Base-by-base conservation (phyloP, 371 early-diverging fungal genomes). In the Choanephora cucurbitarum region DNA sequence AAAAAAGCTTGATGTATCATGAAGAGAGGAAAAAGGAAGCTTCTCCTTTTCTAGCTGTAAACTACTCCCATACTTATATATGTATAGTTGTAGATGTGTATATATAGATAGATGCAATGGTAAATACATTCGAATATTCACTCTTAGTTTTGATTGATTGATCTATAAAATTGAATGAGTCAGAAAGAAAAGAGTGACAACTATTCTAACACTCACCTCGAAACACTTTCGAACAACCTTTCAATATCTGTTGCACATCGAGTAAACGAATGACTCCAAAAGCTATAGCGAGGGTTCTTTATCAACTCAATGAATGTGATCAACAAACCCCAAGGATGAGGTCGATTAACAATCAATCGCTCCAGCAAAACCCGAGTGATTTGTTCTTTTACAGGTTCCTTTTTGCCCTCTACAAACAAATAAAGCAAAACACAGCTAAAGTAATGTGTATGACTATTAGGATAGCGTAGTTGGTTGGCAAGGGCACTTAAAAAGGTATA, bases 311-410 rank as follows among this genome's bases (percentile, higher is more conserved):
- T 97, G 64, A 97, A 92, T 1, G 98, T 96, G 23, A 96, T 92
- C 60, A 96, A 75, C 44, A 98, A 76, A 10, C 97, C 97, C 93
- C 97, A 97, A 42, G 99, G 99, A 73, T 96, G 96, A n/a, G 98
- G 99, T 43, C 97, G 81, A 78, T 94, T 94, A 8, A 93, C 98
- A 65, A 98, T 91, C 46, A 97, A 75, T 34, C 98, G 89, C 72
- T 97, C 99, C 50, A 97, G 70, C 32, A 98, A 74, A 1, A 97
- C 97, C 19, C 97, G 76, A 13, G 96, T 95, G 52, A 96, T 93
- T 69, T 94, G 95, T 71, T 98, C 97, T 69, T 94, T 92, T 50
- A 93, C 83, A 19, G 82, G 72, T 63, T 94, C 95, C 60, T 89
- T 78, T 19, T 67, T 80, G 18, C 88, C 82, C 61, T 94, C 93